Evolutionary conservation across 2,329 filamentous ascomycete genomes (phyloP).

Genomic region (Calonectria hongkongensis): DNA sequence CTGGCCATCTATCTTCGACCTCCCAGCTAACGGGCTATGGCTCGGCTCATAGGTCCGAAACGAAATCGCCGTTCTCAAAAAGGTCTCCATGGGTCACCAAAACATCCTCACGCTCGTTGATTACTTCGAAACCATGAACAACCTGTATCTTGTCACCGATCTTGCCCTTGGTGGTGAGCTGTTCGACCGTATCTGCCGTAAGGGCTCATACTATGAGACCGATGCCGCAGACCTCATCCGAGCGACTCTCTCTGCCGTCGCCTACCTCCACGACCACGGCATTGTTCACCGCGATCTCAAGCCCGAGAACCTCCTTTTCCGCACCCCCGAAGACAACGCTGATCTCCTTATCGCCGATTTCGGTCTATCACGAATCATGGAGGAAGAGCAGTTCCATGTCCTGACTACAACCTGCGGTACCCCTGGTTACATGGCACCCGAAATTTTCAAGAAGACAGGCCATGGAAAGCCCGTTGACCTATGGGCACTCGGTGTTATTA

Average conservation of each 20-base stretch:
- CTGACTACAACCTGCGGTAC: conserved; percentile 98
- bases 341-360: conserved; percentile 98
- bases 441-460: conserved; percentile 99
- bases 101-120: conserved; percentile 98
- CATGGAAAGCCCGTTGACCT: conserved; percentile 99
- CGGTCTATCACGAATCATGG: conserved; percentile 96
- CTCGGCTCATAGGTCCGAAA: conserved; percentile 84
- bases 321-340: conserved; percentile 97
- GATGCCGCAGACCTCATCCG: conserved; percentile 97
- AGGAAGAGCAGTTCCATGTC: conserved; percentile 98
- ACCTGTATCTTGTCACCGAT: conserved; percentile 98
- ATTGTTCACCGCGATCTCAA: conserved; percentile 99
- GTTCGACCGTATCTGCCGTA: conserved; percentile 98
- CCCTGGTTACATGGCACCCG: conserved; percentile 98
- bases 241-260: conserved; percentile 96
- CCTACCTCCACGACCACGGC: conserved; percentile 98
- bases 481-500: conserved; percentile 99
- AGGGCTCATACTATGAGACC: conserved; percentile 98
- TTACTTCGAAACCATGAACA: conserved; percentile 99
- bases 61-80: conserved; percentile 97
- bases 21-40: conserved; percentile 43
- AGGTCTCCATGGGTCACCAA: conserved; percentile 98
- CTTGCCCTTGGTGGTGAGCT: conserved; percentile 96
- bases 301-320: conserved; percentile 96
- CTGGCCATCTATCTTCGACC: not conserved